Conservation (phyloP, 2,329 filamentous ascomycete genomes). For the Talaromyces amestolkiae region DNA sequence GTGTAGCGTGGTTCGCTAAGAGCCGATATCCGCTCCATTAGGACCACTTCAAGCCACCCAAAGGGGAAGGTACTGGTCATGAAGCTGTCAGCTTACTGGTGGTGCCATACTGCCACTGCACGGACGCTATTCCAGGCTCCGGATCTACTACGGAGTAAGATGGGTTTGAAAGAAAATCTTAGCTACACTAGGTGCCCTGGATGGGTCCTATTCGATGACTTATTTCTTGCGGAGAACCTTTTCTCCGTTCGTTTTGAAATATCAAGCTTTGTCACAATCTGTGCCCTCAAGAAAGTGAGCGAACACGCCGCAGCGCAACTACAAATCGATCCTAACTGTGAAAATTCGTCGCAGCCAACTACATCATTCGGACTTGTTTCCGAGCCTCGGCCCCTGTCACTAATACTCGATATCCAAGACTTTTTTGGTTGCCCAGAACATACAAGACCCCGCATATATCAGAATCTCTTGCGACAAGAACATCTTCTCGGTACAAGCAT, state of each 20-base stretch:
- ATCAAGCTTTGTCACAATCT: background rate
- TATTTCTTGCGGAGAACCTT: background rate
- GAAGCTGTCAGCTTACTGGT: background rate
- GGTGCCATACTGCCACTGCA: background rate
- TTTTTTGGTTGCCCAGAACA: background rate
- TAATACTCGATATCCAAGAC: background rate
- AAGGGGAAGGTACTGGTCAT: background rate
- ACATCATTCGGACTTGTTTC: conserved; percentile 4
- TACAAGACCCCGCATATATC: background rate
- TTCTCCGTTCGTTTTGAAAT: background rate
- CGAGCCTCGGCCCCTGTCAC: background rate
- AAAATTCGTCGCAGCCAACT: background rate
- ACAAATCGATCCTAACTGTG: background rate
- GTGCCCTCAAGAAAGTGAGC: background rate
- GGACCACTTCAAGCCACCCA: background rate
- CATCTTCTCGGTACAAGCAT: background rate
- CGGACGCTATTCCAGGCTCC: background rate
- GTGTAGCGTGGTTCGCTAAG: background rate
- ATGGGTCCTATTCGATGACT: background rate
- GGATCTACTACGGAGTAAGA: background rate
- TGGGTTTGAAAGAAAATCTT: background rate
- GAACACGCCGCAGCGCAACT: background rate
- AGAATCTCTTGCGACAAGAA: background rate
- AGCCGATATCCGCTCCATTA: background rate
- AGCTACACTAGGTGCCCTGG: background rate